Percentiles rank a stretch among this genome's conserved stretches.
phyloP scores from a whole-genome alignment of 2,329 filamentous ascomycete genomes.

The Alternaria postmessia region DNA sequence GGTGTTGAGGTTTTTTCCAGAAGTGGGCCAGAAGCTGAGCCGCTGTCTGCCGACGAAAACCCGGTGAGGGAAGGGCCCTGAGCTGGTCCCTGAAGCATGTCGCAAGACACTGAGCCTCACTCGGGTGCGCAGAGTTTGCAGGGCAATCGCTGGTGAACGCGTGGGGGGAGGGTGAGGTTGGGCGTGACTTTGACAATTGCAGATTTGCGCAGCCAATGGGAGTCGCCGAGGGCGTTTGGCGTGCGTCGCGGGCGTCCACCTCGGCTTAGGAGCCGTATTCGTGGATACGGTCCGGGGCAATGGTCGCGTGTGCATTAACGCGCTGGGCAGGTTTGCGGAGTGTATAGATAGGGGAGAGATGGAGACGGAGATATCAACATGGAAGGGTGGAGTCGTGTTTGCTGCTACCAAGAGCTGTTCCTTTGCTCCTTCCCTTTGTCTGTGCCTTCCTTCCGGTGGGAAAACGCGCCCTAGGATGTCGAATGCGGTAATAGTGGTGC shows the following conservation, averaged over 20 bases:
- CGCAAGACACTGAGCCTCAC: slow-evolving; percentile 1
- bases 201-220: slow-evolving; percentile 21
- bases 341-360: not conserved
- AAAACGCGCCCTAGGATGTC: slow-evolving; percentile 14
- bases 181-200: not conserved
- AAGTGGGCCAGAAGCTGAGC: slow-evolving; percentile 20
- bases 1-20: slow-evolving; percentile 21
- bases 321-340: slow-evolving; percentile 1
- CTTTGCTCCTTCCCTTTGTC: not conserved
- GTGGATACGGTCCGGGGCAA: slow-evolving; percentile 14
- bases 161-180: slow-evolving; percentile 13
- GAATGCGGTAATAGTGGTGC: slow-evolving; percentile 8
- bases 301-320: slow-evolving; percentile 17
- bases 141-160: slow-evolving; percentile 7
- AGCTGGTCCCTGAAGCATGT: not conserved
- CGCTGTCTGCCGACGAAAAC: slow-evolving; percentile 10
- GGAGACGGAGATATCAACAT: not conserved
- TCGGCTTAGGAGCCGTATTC: slow-evolving; percentile 14
- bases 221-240: slow-evolving; percentile 17
- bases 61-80: slow-evolving; percentile 2
- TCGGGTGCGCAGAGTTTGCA: not conserved
- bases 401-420: not conserved
- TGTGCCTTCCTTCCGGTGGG: not conserved
- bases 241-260: slow-evolving; percentile 1
- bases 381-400: not conserved